phyloP scores from a whole-genome alignment of 257 asterid genomes.

The Solanum chaucha region DNA sequence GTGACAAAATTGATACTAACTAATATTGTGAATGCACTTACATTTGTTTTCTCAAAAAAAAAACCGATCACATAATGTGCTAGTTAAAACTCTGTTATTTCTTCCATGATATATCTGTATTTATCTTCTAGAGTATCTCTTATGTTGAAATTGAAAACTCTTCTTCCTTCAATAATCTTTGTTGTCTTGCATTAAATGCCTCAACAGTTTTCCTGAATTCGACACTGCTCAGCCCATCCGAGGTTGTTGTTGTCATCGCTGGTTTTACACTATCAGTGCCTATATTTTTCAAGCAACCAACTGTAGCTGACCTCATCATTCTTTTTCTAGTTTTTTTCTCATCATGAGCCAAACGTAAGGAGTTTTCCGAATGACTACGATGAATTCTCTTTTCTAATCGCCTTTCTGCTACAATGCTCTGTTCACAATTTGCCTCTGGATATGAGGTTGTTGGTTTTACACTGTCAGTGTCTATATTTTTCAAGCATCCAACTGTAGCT shows the following conservation, averaged over 20 bases:
- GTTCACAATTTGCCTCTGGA: too few species aligned
- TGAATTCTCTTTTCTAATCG: slow-evolving; percentile 5
- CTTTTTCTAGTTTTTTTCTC: slow-evolving; percentile 19
- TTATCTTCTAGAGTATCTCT: not conserved
- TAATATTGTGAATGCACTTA: too few species aligned
- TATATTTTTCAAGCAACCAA: slow-evolving; percentile 17
- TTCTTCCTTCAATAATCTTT: slow-evolving; percentile 61
- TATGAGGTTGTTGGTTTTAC: not conserved
- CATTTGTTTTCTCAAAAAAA: not conserved
- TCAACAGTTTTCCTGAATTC: slow-evolving; percentile 68
- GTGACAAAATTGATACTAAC: too few species aligned
- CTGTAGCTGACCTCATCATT: slow-evolving; percentile 43
- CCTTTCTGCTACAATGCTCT: not conserved
- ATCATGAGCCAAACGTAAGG: not conserved
- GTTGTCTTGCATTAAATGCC: slow-evolving; percentile 73
- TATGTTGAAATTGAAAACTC: slow-evolving; percentile 12
- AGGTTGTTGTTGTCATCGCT: not conserved
- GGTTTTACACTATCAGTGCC: not conserved
- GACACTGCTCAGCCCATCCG: slow-evolving; percentile 57
- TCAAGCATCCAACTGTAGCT: slow-evolving; percentile 35
- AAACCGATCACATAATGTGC: not conserved
- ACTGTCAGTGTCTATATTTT: not conserved
- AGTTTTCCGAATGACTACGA: slow-evolving; percentile 35
- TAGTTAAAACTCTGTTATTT: not conserved
- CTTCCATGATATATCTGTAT: not conserved